A percentile compares a stretch with the other conserved stretches of the same genome.
Conservation (phyloP, 225 moss, liverwort and hornwort genomes). For the Climacium dendroides region DNA sequence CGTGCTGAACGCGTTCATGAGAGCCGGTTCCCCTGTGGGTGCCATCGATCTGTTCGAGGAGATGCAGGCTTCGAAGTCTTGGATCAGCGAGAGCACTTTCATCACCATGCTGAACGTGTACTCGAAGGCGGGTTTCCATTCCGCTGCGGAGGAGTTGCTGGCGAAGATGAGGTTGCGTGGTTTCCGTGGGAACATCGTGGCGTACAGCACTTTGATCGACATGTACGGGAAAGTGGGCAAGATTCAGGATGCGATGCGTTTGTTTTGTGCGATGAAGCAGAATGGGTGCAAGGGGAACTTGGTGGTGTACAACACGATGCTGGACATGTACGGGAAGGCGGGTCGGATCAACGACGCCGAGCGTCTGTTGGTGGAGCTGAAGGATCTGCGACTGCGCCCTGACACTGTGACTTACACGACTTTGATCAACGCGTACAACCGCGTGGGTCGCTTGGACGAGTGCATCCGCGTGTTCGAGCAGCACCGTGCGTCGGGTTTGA, state of each 20-base stretch:
- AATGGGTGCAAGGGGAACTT: conserved; percentile 33
- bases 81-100: conserved; percentile 33
- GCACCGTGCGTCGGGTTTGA: conserved; percentile 16
- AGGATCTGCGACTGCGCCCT: not conserved
- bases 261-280: conserved; percentile 30
- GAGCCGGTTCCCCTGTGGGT: conserved; percentile 4
- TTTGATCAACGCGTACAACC: conserved; percentile 38
- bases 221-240: conserved; percentile 59
- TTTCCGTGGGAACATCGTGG: conserved; percentile 17
- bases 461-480: conserved; percentile 25
- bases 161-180: conserved; percentile 16
- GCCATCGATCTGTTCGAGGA: conserved; percentile 41
- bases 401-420: conserved; percentile 50
- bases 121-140: conserved; percentile 39
- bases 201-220: conserved; percentile 55
- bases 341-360: conserved; percentile 38
- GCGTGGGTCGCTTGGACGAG: conserved; percentile 22
- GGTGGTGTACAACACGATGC: conserved; percentile 55
- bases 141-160: conserved; percentile 32
- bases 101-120: conserved; percentile 57
- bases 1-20: conserved; percentile 32
- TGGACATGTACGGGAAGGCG: conserved; percentile 51
- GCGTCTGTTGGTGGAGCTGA: conserved; percentile 24
- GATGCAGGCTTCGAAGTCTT: conserved; percentile 15
- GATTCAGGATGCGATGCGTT: conserved; percentile 20